These are phyloP conservation scores for Stagonosporopsis vannaccii DNA, from an alignment of 2,329 filamentous ascomycete genomes.

Conservation along the genomic window DNA sequence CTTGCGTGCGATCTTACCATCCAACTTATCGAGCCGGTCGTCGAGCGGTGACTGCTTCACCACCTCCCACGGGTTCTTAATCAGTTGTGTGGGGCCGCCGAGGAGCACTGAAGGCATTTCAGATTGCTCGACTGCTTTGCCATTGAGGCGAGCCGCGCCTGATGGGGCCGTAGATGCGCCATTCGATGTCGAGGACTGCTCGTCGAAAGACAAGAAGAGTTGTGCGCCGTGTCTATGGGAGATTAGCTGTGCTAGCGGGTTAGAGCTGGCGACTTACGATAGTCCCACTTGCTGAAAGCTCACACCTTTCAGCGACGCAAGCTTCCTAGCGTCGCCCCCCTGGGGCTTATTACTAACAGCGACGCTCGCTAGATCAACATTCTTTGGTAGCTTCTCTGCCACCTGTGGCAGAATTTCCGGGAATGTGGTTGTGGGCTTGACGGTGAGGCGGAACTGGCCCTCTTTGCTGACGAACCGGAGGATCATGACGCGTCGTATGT, in stretches of 20 bases:
- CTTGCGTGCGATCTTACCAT: conserved; percentile 85
- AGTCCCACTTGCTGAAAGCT: conserved; percentile 65
- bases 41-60: conserved; percentile 89
- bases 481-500: conserved; percentile 64
- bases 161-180: conserved; percentile 51
- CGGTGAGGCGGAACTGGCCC: conserved; percentile 86
- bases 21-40: conserved; percentile 81
- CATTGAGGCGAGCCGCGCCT: conserved; percentile 74
- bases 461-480: conserved; percentile 89
- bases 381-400: conserved; percentile 65
- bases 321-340: conserved; percentile 63
- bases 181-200: conserved; percentile 61
- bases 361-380: conserved; percentile 62
- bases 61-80: conserved; percentile 92
- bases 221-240: conserved; percentile 82
- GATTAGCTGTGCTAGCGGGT: conserved; percentile 26
- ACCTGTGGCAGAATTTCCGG: conserved; percentile 62
- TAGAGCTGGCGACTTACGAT: conserved; percentile 51
- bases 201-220: conserved; percentile 83
- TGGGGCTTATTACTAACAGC: conserved; percentile 67
- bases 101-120: conserved; percentile 70
- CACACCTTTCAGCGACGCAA: conserved; percentile 62
- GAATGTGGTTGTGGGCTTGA: conserved; percentile 79
- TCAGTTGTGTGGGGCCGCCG: conserved; percentile 64
- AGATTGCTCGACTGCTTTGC: conserved; percentile 73